A percentile compares a stretch with the other conserved stretches of the same genome.
These are phyloP conservation scores for Erodium maritimum DNA, from an alignment of 345 rosid genomes.

Conservation along the genomic window DNA sequence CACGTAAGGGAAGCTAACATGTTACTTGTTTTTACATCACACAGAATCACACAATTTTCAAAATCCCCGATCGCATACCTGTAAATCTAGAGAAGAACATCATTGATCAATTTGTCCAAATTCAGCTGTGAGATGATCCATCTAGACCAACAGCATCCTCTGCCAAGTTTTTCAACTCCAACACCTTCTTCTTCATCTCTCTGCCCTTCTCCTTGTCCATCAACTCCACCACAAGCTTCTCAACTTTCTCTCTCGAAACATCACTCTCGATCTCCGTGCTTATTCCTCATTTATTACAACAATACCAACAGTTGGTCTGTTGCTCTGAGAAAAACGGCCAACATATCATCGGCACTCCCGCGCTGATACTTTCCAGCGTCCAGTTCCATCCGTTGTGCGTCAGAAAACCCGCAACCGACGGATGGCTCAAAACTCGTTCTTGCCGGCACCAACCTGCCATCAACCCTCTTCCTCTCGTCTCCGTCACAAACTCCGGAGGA, in stretches of 20 bases:
- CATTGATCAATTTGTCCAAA: constrained; percentile 7
- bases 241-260: constrained; percentile 9
- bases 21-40: too few species aligned
- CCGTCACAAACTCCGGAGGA: constrained; percentile 17
- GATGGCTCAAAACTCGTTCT: constrained; percentile 37
- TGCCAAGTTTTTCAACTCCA: constrained; percentile 10
- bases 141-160: not conserved
- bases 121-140: constrained; percentile 11
- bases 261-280: constrained; percentile 38
- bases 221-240: constrained; percentile 9
- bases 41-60: too few species aligned
- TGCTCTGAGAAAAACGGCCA: constrained; percentile 62
- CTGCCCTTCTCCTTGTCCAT: constrained; percentile 13
- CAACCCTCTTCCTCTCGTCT: constrained; percentile 5
- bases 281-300: constrained; percentile 42
- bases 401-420: constrained; percentile 44
- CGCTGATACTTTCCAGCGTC: constrained; percentile 46
- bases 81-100: not conserved
- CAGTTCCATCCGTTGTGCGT: constrained; percentile 83
- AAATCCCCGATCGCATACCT: too few species aligned
- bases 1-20: too few species aligned
- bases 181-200: constrained; percentile 4
- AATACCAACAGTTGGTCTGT: constrained; percentile 41
- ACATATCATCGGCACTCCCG: constrained; percentile 64
- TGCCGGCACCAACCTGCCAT: constrained; percentile 33